These are phyloP conservation scores for Acanthamoeba comandoni DNA, from an alignment of 208 protist species.

Conservation along the genomic window DNA sequence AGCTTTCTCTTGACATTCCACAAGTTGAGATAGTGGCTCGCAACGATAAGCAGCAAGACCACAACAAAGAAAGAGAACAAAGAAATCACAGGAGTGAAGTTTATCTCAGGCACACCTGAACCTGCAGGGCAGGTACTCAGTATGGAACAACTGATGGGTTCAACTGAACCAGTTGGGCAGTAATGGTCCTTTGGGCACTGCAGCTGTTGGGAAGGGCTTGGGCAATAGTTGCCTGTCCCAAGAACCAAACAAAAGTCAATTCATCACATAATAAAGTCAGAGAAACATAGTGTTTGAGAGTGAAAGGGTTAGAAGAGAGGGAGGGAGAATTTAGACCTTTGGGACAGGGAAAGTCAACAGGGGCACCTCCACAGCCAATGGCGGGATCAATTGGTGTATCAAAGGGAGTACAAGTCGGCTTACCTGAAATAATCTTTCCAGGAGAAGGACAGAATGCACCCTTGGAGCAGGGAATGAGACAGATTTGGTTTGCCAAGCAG, in stretches of 20 bases:
- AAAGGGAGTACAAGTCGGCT: neutral
- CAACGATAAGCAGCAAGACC: conserved; percentile 20
- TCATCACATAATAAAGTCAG: too few species aligned
- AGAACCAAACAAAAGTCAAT: too few species aligned
- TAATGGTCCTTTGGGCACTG: neutral
- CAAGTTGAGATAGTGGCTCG: neutral
- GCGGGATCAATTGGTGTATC: neutral
- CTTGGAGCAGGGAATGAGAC: conserved; percentile 32
- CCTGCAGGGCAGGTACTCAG: neutral
- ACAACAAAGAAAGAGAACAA: neutral
- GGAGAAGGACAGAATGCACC: conserved; percentile 29
- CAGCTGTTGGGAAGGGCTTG: neutral
- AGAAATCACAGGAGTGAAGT: neutral
- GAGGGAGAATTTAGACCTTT: too few species aligned
- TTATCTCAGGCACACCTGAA: neutral
- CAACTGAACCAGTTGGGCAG: conserved; percentile 13
- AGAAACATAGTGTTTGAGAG: too few species aligned
- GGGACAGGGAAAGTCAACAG: conserved; percentile 3
- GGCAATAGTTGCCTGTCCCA: conserved; percentile 33
- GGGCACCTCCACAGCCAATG: conserved; percentile 15
- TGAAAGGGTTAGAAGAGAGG: too few species aligned
- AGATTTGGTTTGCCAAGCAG: conserved; percentile 3
- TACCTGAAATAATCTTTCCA: neutral
- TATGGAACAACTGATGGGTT: neutral
- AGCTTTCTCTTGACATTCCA: neutral